These are phyloP conservation scores for Marasmius tenuissimus DNA, from an alignment of 1,284 basidiomycete species.

Conservation along the genomic window DNA sequence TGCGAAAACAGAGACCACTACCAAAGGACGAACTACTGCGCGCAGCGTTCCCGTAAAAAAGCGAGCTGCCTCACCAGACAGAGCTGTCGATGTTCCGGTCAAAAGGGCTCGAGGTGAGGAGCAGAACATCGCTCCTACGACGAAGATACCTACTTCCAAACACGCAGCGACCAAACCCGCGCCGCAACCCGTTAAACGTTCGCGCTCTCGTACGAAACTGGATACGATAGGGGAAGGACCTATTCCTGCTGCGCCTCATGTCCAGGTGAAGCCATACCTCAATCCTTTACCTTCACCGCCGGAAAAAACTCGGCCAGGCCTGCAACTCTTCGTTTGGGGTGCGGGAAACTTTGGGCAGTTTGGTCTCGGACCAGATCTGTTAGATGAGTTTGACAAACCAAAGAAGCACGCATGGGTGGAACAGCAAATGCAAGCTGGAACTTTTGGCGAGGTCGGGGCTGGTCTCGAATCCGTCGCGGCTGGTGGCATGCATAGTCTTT, in stretches of 20 bases:
- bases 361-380: constrained; percentile 72
- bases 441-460: constrained; percentile 65
- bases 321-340: constrained; percentile 82
- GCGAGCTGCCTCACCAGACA: constrained; percentile 44
- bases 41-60: constrained; percentile 33
- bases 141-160: constrained; percentile 23
- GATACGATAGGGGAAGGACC: constrained; percentile 35
- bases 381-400: constrained; percentile 72
- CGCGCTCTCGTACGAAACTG: constrained; percentile 30
- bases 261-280: constrained; percentile 53
- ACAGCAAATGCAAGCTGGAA: constrained; percentile 59
- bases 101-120: constrained; percentile 35
- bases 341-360: constrained; percentile 89
- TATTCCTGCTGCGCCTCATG: constrained; percentile 17
- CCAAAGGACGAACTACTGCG: constrained; percentile 27
- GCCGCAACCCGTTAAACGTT: constrained; percentile 24
- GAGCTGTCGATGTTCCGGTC: constrained; percentile 39
- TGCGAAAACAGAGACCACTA: constrained; percentile 28
- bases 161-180: constrained; percentile 27
- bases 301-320: constrained; percentile 50
- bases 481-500: constrained; percentile 85
- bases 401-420: constrained; percentile 68
- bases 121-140: constrained; percentile 32
- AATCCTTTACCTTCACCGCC: constrained; percentile 59
- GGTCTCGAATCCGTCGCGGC: constrained; percentile 77